Evolutionary conservation across 1,139 yeast genomes (phyloP).

Genomic region (Sugiyamaella neomexicana): DNA sequence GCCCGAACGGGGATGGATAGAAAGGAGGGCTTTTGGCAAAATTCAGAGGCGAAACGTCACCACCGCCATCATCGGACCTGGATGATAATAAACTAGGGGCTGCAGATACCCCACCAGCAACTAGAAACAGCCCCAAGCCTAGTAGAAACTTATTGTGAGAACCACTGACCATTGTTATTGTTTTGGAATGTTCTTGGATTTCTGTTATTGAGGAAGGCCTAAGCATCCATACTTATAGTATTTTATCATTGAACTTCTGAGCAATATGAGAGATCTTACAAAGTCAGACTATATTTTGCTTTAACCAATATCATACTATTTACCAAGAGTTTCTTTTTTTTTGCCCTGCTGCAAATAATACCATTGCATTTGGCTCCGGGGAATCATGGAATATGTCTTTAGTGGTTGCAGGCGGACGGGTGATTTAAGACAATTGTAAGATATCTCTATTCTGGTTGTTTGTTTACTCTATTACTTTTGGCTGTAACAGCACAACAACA

Average conservation of each 20-base stretch:
- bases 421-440: too few species aligned
- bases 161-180: not conserved
- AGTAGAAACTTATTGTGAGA: not conserved
- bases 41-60: slow-evolving; percentile 6
- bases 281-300: not conserved
- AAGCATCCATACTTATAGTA: too few species aligned
- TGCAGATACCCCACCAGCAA: not conserved
- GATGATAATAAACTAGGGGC: not conserved
- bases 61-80: not conserved
- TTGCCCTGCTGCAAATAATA: not conserved
- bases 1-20: slow-evolving; percentile 30
- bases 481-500: too few species aligned
- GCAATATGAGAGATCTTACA: too few species aligned
- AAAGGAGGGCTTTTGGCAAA: slow-evolving; percentile 26
- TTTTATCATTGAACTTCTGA: too few species aligned
- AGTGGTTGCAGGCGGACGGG: too few species aligned
- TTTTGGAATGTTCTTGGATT: too few species aligned
- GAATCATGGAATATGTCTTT: not conserved
- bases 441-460: too few species aligned
- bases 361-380: not conserved
- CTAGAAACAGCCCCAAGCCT: not conserved
- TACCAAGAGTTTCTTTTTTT: not conserved
- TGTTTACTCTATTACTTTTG: too few species aligned
- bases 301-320: not conserved
- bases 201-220: not conserved